phyloP scores from a whole-genome alignment of 768 basidiomycete species.

The Royoungia palumana region DNA sequence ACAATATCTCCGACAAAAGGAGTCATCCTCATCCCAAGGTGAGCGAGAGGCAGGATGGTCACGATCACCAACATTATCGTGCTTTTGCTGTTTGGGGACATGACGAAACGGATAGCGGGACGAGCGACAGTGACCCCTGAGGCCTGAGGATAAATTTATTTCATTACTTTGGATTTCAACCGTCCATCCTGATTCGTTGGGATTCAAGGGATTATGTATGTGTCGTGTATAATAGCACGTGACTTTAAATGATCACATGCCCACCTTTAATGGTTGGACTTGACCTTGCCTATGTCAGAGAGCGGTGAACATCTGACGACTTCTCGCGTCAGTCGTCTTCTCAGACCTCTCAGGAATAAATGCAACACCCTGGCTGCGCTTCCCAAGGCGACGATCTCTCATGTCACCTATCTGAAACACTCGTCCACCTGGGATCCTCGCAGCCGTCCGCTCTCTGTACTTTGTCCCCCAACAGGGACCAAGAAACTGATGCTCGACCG shows the following conservation, averaged over 20 bases:
- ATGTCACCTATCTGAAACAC: slow-evolving; percentile 15
- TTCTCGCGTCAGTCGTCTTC: slow-evolving; percentile 42
- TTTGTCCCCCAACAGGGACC: slow-evolving; percentile 36
- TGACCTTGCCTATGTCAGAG: slow-evolving; percentile 14
- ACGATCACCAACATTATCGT: slow-evolving; percentile 35
- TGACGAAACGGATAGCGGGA: slow-evolving; percentile 83
- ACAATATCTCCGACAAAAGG: slow-evolving; percentile 18
- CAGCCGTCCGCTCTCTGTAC: slow-evolving; percentile 31
- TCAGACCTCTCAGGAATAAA: slow-evolving; percentile 48
- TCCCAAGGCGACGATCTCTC: slow-evolving; percentile 13
- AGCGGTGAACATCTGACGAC: slow-evolving; percentile 34
- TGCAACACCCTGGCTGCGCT: slow-evolving; percentile 37
- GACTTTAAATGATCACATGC: slow-evolving; percentile 15
- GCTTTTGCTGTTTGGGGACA: slow-evolving; percentile 88
- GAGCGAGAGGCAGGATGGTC: slow-evolving; percentile 20
- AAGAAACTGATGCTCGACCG: slow-evolving; percentile 36
- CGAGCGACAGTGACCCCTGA: slow-evolving; percentile 64
- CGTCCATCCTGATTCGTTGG: not conserved
- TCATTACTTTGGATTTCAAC: slow-evolving; percentile 5
- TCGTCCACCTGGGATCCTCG: slow-evolving; percentile 18
- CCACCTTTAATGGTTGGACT: slow-evolving; percentile 1
- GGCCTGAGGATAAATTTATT: not conserved
- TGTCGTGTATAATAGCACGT: not conserved
- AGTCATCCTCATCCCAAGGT: slow-evolving; percentile 9
- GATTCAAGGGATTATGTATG: not conserved